These are phyloP conservation scores for Delphinella strobiligena DNA, from an alignment of 2,329 filamentous ascomycete species.

Conservation along the genomic window DNA sequence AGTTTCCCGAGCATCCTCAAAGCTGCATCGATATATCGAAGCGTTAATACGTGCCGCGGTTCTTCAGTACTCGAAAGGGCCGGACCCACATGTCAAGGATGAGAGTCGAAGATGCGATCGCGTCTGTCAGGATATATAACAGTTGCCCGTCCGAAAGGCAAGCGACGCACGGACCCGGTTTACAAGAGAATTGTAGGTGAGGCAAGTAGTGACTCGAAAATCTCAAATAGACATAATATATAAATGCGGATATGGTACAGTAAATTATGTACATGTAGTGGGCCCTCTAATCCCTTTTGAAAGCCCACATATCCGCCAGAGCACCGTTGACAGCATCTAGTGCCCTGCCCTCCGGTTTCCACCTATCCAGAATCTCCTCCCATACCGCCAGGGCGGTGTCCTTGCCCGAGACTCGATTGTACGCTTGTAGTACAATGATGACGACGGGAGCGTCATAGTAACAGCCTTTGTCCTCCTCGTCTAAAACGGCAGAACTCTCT, in stretches of 20 bases:
- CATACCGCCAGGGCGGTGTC: slow-evolving; percentile 45
- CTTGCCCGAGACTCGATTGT: slow-evolving; percentile 45
- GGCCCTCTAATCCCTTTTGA: background rate
- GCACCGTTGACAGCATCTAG: slow-evolving; percentile 1
- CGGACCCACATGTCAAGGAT: too few relatives aligned
- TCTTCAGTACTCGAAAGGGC: too few relatives aligned
- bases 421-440: slow-evolving; percentile 50
- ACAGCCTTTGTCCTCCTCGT: slow-evolving; percentile 14
- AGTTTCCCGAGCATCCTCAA: background rate
- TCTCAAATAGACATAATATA: too few relatives aligned
- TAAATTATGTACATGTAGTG: slow-evolving; percentile 1
- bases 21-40: background rate
- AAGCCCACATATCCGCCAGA: background rate
- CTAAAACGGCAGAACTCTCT: background rate
- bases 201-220: too few relatives aligned
- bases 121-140: too few relatives aligned
- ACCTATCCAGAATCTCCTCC: slow-evolving; percentile 28
- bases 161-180: too few relatives aligned
- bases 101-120: too few relatives aligned
- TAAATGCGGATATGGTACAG: background rate
- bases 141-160: too few relatives aligned
- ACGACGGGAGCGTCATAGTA: slow-evolving; percentile 39
- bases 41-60: background rate
- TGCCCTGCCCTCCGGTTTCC: slow-evolving; percentile 25
- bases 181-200: too few relatives aligned